phyloP scores from a whole-genome alignment of 805 yeast genomes.

The Ogataea methylovora region DNA sequence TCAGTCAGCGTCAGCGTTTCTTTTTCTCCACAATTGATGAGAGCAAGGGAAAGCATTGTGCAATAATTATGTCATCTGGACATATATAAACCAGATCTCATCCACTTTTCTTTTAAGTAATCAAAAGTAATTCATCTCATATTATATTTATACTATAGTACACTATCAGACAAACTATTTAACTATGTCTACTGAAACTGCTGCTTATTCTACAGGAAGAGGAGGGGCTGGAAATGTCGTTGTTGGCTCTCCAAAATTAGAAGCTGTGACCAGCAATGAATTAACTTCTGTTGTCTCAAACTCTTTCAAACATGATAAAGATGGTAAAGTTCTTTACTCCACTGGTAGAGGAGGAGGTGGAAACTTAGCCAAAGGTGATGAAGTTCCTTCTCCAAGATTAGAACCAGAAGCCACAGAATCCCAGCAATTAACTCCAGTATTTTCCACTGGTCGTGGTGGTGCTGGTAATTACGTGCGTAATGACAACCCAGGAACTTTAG shows the following conservation, averaged over 20 bases:
- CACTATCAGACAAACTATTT: too few relatives aligned
- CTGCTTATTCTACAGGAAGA: conserved; percentile 25
- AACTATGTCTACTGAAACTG: too few relatives aligned
- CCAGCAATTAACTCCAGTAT: conserved; percentile 30
- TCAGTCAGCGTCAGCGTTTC: too few relatives aligned
- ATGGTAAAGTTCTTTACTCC: conserved; percentile 32
- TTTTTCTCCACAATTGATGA: too few relatives aligned
- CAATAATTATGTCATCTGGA: too few relatives aligned
- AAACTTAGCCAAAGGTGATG: conserved; percentile 33
- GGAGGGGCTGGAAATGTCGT: conserved; percentile 30
- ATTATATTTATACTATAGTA: too few relatives aligned
- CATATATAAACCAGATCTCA: too few relatives aligned
- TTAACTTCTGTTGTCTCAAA: conserved; percentile 7
- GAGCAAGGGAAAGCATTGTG: too few relatives aligned
- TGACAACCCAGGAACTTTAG: conserved; percentile 25
- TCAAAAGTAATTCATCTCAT: too few relatives aligned
- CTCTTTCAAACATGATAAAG: conserved; percentile 20
- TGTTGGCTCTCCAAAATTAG: conserved; percentile 1
- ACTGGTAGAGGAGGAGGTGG: conserved; percentile 57
- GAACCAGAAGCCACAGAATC: conserved; percentile 32
- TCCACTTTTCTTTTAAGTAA: too few relatives aligned
- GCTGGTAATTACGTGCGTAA: conserved; percentile 44
- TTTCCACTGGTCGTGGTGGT: conserved; percentile 53
- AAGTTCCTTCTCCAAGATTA: conserved; percentile 34
- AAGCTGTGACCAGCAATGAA: conserved; percentile 4